Conservation (phyloP, 2,329 filamentous ascomycete species). For the Ceratocystis alfenasii region DNA sequence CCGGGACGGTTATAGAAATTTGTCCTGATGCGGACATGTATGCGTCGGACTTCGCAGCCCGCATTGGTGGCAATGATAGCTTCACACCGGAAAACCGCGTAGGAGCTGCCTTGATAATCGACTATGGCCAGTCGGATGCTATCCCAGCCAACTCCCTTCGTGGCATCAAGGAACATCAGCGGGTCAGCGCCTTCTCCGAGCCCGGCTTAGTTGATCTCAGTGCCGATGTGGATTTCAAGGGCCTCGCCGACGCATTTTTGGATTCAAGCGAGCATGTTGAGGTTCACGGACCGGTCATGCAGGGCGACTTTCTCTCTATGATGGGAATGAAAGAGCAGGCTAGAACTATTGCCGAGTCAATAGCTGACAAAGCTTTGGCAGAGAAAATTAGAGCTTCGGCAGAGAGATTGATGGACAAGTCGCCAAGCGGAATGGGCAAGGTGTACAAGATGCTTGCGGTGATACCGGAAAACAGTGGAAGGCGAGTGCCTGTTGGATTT, state of each 20-base stretch:
- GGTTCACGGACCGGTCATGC: slow-evolving; percentile 82
- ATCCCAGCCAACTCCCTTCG: slow-evolving; percentile 83
- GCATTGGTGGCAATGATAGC: slow-evolving; percentile 58
- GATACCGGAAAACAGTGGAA: slow-evolving; percentile 64
- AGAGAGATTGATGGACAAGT: slow-evolving; percentile 71
- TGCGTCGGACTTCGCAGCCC: slow-evolving; percentile 64
- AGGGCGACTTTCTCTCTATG: slow-evolving; percentile 62
- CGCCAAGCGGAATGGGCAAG: slow-evolving; percentile 80
- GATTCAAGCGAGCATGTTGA: slow-evolving; percentile 68
- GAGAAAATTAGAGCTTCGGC: slow-evolving; percentile 59
- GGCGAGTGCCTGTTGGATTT: slow-evolving; percentile 76
- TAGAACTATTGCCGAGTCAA: slow-evolving; percentile 36
- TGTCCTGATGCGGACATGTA: slow-evolving; percentile 78
- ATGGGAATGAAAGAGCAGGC: slow-evolving; percentile 76
- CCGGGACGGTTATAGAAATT: slow-evolving; percentile 70
- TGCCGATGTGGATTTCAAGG: slow-evolving; percentile 87
- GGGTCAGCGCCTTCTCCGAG: slow-evolving; percentile 64
- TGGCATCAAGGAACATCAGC: slow-evolving; percentile 67
- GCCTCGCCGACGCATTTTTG: slow-evolving; percentile 70
- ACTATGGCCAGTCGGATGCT: slow-evolving; percentile 63
- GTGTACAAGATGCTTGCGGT: slow-evolving; percentile 90
- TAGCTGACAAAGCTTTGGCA: slow-evolving; percentile 40
- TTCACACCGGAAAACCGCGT: background rate
- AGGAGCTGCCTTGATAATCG: slow-evolving; percentile 86
- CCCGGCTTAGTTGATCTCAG: slow-evolving; percentile 80